A percentile compares a stretch with the other conserved stretches of the same genome.
phyloP scores from a whole-genome alignment of 2,329 filamentous ascomycete genomes.

The Hymenoscyphus albidus region DNA sequence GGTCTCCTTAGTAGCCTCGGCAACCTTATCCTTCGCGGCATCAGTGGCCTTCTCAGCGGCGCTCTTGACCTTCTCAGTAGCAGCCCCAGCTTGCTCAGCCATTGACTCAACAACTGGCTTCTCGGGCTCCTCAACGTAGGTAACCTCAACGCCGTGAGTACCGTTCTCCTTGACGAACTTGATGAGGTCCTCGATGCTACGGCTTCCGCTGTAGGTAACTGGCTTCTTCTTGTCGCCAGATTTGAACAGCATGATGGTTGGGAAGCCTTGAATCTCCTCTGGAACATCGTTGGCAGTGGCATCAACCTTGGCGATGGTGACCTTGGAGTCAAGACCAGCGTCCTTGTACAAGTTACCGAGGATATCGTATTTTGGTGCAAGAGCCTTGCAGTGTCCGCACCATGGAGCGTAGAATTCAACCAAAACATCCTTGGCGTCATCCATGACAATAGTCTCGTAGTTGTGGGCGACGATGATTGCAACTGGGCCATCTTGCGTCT shows the following conservation, averaged over 20 bases:
- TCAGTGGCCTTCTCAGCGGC: conserved; percentile 48
- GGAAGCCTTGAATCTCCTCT: conserved; percentile 95
- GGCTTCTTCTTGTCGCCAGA: conserved; percentile 83
- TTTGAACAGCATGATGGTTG: conserved; percentile 97
- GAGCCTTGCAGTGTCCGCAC: conserved; percentile 99
- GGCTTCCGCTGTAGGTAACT: conserved; percentile 80
- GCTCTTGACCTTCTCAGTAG: conserved; percentile 35
- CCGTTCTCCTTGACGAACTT: conserved; percentile 94
- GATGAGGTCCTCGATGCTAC: conserved; percentile 86
- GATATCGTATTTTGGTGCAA: conserved; percentile 95
- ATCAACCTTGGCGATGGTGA: conserved; percentile 95
- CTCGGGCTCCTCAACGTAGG: conserved; percentile 50
- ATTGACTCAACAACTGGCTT: conserved; percentile 38
- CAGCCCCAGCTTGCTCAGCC: conserved; percentile 39
- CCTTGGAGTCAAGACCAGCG: conserved; percentile 74
- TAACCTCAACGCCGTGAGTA: conserved; percentile 74
- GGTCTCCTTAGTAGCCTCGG: conserved; percentile 43
- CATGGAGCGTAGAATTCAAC: conserved; percentile 98
- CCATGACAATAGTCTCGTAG: conserved; percentile 87
- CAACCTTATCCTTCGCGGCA: conserved; percentile 44
- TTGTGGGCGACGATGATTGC: conserved; percentile 86
- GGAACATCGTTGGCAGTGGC: conserved; percentile 95
- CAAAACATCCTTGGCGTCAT: conserved; percentile 94
- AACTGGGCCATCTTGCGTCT: conserved; percentile 87
- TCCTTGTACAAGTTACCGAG: conserved; percentile 73